A percentile compares a stretch with the other conserved stretches of the same genome.
phyloP scores from a whole-genome alignment of 345 rosid genomes.

The Camelina hispida region DNA sequence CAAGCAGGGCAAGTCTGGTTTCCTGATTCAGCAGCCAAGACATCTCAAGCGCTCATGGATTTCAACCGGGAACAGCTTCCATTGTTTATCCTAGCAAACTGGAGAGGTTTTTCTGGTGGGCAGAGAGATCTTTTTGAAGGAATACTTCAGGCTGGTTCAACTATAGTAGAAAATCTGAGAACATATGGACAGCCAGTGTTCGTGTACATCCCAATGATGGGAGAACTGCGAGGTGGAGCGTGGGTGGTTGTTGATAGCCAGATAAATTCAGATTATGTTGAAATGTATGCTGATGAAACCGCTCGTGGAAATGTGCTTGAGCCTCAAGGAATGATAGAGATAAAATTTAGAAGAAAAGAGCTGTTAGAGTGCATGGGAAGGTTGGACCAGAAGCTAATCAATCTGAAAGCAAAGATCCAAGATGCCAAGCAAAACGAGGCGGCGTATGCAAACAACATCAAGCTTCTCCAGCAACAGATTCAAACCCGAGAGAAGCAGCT shows the following conservation, averaged over 20 bases:
- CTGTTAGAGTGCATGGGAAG: slow-evolving; percentile 96
- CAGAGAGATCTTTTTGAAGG: slow-evolving; percentile 98
- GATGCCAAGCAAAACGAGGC: slow-evolving; percentile 61
- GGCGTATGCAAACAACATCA: slow-evolving; percentile 42
- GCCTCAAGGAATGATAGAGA: slow-evolving; percentile 97
- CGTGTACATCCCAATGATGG: slow-evolving; percentile 97
- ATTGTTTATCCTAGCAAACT: slow-evolving; percentile 90
- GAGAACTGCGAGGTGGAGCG: slow-evolving; percentile 98
- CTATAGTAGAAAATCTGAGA: slow-evolving; percentile 94
- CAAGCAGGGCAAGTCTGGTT: slow-evolving; percentile 99
- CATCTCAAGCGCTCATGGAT: slow-evolving; percentile 95
- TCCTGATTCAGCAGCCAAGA: slow-evolving; percentile 96
- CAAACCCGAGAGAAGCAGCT: slow-evolving; percentile 82
- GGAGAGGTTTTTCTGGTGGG: slow-evolving; percentile 99
- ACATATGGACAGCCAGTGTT: slow-evolving; percentile 94
- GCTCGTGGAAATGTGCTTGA: slow-evolving; percentile 97
- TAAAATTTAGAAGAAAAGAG: slow-evolving; percentile 89
- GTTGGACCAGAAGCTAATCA: slow-evolving; percentile 72
- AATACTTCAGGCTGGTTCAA: slow-evolving; percentile 97
- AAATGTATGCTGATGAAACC: slow-evolving; percentile 97
- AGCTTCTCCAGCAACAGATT: slow-evolving; percentile 71
- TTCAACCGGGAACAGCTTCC: slow-evolving; percentile 95
- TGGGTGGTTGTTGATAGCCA: slow-evolving; percentile 98
- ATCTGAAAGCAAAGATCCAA: slow-evolving; percentile 65
- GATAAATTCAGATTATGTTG: slow-evolving; percentile 89